Percentiles rank a stretch among this genome's conserved stretches.
Conservation (phyloP, 805 yeast species). For the Candida tammaniensis region DNA sequence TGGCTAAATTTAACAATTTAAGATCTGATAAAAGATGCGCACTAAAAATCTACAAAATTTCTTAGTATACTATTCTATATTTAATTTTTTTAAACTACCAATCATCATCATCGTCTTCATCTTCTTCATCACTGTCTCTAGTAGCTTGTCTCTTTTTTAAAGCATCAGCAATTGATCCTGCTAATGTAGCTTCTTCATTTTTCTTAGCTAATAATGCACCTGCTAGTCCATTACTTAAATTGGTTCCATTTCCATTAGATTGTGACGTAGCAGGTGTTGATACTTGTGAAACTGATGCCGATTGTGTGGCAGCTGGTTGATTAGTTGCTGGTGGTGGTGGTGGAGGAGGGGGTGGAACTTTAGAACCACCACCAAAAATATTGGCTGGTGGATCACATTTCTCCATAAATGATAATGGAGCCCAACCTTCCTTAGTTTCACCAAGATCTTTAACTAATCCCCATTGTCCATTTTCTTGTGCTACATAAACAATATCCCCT, state of each 20-base stretch:
- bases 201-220: constrained; percentile 65
- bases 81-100: too few species aligned
- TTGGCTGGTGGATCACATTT: constrained; percentile 50
- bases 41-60: too few species aligned
- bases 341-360: constrained; percentile 22
- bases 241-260: constrained; percentile 28
- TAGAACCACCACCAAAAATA: constrained; percentile 18
- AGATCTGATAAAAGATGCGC: too few species aligned
- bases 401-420: constrained; percentile 87
- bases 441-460: constrained; percentile 79
- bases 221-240: constrained; percentile 51
- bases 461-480: constrained; percentile 87
- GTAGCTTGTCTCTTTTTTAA: constrained; percentile 69
- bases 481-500: constrained; percentile 71
- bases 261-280: constrained; percentile 13
- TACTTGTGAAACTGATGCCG: constrained; percentile 21
- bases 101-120: constrained; percentile 56
- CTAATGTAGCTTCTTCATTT: constrained; percentile 58
- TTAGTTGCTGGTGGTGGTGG: constrained; percentile 32
- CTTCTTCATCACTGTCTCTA: constrained; percentile 66
- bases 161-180: constrained; percentile 89
- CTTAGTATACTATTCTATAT: too few species aligned
- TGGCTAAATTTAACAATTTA: too few species aligned
- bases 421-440: constrained; percentile 90
- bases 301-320: constrained; percentile 12